Percentiles rank a stretch among this genome's conserved stretches.
These are phyloP conservation scores for Volvox africanus DNA, from an alignment of 139 green algal species.

Conservation along the genomic window DNA sequence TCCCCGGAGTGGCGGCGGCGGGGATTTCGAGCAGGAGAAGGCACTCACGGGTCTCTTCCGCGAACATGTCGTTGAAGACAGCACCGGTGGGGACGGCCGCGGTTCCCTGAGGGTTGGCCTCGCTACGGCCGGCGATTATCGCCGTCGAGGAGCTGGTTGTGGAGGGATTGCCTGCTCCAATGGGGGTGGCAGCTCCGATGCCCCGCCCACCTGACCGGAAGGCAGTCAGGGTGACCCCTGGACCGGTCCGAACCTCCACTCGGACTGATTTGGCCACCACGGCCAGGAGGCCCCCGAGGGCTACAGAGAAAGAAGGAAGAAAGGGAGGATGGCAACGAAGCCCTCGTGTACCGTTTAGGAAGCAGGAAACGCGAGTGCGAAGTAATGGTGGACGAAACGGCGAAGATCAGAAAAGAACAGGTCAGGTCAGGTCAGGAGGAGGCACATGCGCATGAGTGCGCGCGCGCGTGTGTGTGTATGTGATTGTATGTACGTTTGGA, in stretches of 20 bases:
- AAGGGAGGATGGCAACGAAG: constrained; percentile 11
- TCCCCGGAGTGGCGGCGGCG: no score
- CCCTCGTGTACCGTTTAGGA: background rate
- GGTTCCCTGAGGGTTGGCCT: no score
- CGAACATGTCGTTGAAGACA: constrained; percentile 58
- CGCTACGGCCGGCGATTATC: no score
- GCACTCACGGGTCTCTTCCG: constrained; percentile 63
- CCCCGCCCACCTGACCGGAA: constrained; percentile 20
- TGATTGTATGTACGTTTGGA: no score
- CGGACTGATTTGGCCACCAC: constrained; percentile 60
- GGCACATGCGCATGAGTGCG: no score
- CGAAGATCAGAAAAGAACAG: background rate
- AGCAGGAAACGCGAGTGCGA: constrained; percentile 11
- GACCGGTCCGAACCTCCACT: constrained; percentile 19
- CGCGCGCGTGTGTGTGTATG: no score
- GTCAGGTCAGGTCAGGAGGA: background rate
- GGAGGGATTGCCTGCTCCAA: no score
- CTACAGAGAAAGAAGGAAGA: background rate
- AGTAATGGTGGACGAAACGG: background rate
- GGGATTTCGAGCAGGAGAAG: constrained; percentile 55
- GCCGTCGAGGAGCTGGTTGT: background rate
- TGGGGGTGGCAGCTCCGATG: background rate
- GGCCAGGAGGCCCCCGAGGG: constrained; percentile 64
- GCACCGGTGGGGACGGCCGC: background rate
- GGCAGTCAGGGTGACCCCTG: background rate